Conservation (phyloP, 75 land plant genomes). For the Ceratopteris richardii region DNA sequence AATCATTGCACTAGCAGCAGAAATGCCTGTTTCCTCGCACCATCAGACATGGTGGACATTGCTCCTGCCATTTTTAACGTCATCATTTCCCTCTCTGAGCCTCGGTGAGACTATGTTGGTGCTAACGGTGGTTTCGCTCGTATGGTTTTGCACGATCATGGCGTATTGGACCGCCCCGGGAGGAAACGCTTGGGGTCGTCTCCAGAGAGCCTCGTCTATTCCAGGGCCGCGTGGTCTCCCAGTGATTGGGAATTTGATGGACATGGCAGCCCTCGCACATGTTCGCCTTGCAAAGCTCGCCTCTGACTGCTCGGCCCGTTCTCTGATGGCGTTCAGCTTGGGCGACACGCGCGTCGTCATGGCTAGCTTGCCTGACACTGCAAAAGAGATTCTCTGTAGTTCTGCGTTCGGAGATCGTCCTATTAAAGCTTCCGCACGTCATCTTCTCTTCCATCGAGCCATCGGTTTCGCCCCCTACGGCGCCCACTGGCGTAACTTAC, state of each 20-base stretch:
- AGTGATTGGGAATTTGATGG: slow-evolving; percentile 28
- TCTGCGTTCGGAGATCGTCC: slow-evolving; percentile 60
- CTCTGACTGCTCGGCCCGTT: slow-evolving; percentile 2
- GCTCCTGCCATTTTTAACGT: too few species aligned
- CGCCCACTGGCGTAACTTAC: slow-evolving; percentile 52
- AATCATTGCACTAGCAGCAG: too few species aligned
- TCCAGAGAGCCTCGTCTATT: slow-evolving; percentile 19
- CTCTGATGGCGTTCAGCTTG: slow-evolving; percentile 56
- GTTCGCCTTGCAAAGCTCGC: slow-evolving; percentile 30
- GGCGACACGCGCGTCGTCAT: slow-evolving; percentile 42
- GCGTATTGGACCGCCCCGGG: slow-evolving; percentile 7
- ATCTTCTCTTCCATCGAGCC: slow-evolving; percentile 61
- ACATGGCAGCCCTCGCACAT: slow-evolving; percentile 33
- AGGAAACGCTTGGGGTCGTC: slow-evolving; percentile 9
- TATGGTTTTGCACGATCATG: too few species aligned
- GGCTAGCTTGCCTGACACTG: slow-evolving; percentile 29
- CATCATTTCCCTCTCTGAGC: too few species aligned
- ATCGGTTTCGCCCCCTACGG: slow-evolving; percentile 74
- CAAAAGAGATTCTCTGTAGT: slow-evolving; percentile 29
- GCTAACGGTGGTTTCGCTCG: too few species aligned
- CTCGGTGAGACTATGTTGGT: too few species aligned
- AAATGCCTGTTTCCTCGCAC: too few species aligned
- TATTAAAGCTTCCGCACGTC: slow-evolving; percentile 56
- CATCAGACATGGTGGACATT: too few species aligned
- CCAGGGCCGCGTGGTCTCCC: slow-evolving; percentile 48